Conservation (phyloP, 148 eudicot genomes). For the Talinum fruticosum region DNA sequence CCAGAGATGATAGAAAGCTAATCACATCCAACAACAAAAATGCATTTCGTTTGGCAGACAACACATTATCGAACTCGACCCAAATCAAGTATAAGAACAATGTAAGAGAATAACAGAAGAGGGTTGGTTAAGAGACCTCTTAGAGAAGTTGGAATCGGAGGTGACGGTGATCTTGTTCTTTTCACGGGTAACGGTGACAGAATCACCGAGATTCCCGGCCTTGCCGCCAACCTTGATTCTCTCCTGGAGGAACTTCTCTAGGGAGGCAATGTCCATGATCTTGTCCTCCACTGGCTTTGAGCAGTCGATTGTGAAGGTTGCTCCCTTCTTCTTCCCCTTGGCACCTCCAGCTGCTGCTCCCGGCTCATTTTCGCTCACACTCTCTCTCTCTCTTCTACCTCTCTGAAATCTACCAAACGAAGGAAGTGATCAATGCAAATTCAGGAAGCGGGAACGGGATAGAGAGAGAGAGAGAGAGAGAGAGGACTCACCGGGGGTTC, state of each 20-base stretch:
- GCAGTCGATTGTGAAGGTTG: constrained; percentile 59
- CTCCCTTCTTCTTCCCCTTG: constrained; percentile 65
- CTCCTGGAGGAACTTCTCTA: constrained; percentile 75
- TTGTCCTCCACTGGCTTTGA: constrained; percentile 73
- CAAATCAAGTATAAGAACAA: neutral
- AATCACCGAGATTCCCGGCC: constrained; percentile 67
- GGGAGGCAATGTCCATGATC: constrained; percentile 75
- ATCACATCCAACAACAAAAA: neutral
- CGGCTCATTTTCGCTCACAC: constrained; percentile 44
- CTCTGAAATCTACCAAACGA: neutral
- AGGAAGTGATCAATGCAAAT: neutral
- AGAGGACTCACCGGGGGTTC: neutral
- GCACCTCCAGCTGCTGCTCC: constrained; percentile 36
- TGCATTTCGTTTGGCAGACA: too few species aligned
- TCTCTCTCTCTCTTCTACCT: neutral
- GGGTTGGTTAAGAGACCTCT: constrained; percentile 31
- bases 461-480: neutral
- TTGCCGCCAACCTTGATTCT: constrained; percentile 72
- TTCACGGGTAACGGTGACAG: constrained; percentile 61
- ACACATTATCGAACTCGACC: neutral
- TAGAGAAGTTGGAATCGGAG: constrained; percentile 56
- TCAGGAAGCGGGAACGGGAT: neutral
- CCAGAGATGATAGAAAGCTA: too few species aligned
- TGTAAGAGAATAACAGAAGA: neutral
- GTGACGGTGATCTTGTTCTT: constrained; percentile 66